A percentile compares a stretch with the other conserved stretches of the same genome.
These are phyloP conservation scores for Rhypophila decipiens DNA, from an alignment of 495 filamentous ascomycete species.

Conservation along the genomic window DNA sequence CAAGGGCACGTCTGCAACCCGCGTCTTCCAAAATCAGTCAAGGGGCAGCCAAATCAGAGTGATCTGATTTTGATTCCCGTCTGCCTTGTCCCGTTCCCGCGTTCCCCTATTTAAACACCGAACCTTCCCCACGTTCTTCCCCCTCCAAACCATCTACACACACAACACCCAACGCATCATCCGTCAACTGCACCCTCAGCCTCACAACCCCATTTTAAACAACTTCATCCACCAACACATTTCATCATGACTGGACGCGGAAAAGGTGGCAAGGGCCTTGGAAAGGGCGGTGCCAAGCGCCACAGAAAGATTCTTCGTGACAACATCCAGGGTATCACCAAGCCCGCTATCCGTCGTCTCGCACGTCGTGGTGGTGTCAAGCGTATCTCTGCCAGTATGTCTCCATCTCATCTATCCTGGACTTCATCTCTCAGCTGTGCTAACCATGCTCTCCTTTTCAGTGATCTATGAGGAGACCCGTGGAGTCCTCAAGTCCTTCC, in stretches of 20 bases:
- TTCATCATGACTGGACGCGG: constrained; percentile 88
- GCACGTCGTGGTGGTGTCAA: constrained; percentile 99
- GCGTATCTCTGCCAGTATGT: constrained; percentile 97
- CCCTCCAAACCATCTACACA: constrained; percentile 19
- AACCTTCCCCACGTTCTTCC: constrained; percentile 39
- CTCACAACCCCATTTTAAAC: constrained; percentile 27
- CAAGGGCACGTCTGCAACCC: background rate
- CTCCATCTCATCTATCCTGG: background rate
- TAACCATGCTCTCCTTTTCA: constrained; percentile 32
- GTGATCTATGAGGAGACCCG: constrained; percentile 99
- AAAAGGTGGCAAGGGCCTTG: constrained; percentile 96
- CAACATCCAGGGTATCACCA: constrained; percentile 99
- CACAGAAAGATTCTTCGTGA: constrained; percentile 99
- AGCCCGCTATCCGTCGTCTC: constrained; percentile 99
- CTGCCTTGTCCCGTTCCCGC: constrained; percentile 21
- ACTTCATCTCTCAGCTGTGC: background rate
- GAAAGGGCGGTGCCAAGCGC: constrained; percentile 81
- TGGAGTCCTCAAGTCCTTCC: constrained; percentile 99
- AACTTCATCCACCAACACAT: constrained; percentile 14
- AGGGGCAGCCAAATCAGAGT: constrained; percentile 18
- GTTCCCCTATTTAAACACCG: constrained; percentile 36
- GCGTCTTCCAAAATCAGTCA: constrained; percentile 16
- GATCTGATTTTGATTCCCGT: constrained; percentile 39
- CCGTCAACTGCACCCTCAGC: constrained; percentile 30
- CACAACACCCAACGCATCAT: constrained; percentile 8